phyloP scores from a whole-genome alignment of 2,329 filamentous ascomycete species.

The Penicillium sp. region DNA sequence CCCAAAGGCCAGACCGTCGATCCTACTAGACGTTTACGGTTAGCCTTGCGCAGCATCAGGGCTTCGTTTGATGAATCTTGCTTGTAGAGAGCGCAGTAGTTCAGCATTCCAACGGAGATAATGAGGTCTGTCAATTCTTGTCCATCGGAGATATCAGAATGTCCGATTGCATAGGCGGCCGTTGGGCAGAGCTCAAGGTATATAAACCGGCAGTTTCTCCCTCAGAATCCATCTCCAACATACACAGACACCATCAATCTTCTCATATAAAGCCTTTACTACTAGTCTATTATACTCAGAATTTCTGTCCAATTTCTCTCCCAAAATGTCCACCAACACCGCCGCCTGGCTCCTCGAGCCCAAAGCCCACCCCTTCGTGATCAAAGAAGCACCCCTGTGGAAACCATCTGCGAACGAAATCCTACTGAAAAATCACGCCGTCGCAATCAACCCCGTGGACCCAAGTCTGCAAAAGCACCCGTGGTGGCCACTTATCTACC shows the following conservation, averaged over 20 bases:
- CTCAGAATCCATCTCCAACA: neutral
- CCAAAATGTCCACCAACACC: conserved; percentile 3
- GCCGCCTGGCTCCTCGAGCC: conserved; percentile 28
- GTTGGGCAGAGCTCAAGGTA: neutral
- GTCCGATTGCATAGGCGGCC: neutral
- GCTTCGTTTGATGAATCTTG: neutral
- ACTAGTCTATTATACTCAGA: too few species aligned
- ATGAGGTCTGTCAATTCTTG: neutral
- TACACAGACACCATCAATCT: neutral
- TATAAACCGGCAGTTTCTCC: neutral
- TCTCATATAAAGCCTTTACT: neutral
- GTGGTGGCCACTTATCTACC: conserved; percentile 19
- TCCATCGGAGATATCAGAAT: neutral
- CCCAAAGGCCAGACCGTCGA: neutral
- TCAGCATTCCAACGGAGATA: neutral
- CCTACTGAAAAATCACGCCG: conserved; percentile 37
- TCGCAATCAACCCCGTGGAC: conserved; percentile 28
- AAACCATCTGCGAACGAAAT: conserved; percentile 22
- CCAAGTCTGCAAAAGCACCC: conserved; percentile 13
- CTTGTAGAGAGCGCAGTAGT: neutral
- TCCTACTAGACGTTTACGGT: neutral
- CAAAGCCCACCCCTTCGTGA: conserved; percentile 23
- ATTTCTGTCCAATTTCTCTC: too few species aligned
- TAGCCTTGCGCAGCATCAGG: neutral
- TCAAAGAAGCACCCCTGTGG: conserved; percentile 21